Base-by-base conservation (phyloP, 2,329 filamentous ascomycete species). In the Tolypocladium amazonense region DNA sequence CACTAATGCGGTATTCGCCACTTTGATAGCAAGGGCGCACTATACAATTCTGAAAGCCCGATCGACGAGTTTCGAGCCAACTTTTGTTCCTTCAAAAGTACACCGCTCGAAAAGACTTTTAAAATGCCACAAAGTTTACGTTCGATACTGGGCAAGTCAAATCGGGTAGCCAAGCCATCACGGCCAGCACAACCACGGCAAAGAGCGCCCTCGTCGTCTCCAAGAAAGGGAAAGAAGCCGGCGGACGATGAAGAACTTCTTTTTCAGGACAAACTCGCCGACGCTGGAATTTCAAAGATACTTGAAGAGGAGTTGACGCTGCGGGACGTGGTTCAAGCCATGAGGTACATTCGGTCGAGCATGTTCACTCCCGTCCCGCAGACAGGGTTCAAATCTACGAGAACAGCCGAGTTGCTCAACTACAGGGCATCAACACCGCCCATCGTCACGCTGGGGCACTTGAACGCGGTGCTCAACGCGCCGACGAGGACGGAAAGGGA, bases 401-500 rank as follows among this genome's bases (percentile, higher is more conserved):
- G 85, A 14, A 84, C 85, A 18, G 77, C 86, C 2, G 82, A 88
- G 66, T 74, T 88, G 20, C 76, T 90, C 58, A 83, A 85, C 62
- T 86, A 82, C 68, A 79, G 87, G 23, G 73, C 72, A 38, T 72
- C 72, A 18, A 71, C 89, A 45, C 86, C 89, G 12, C 84, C 84
- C 0, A 76, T 90, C 27, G 83, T 88, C 6, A 87, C 85, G 0
- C 71, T 85, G 25, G 81, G 85, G 1, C 88, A 92, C 68, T 70
- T 92, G 8, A 82, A 87, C 62, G 81, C 86, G 1, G 72, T 90
- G 2, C 77, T 88, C 53, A 73, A 73, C 12, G 85, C 82, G 2
- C 83, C 87, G 1, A 89, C 87, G 0, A 77, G 75, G 1, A 84
- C 84, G 1, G 88, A 91, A 71, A 77, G 88, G 54, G 88, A 89